These are phyloP conservation scores for Trichocladium uniseriatum DNA, from an alignment of 495 filamentous ascomycete genomes.

Conservation along the genomic window DNA sequence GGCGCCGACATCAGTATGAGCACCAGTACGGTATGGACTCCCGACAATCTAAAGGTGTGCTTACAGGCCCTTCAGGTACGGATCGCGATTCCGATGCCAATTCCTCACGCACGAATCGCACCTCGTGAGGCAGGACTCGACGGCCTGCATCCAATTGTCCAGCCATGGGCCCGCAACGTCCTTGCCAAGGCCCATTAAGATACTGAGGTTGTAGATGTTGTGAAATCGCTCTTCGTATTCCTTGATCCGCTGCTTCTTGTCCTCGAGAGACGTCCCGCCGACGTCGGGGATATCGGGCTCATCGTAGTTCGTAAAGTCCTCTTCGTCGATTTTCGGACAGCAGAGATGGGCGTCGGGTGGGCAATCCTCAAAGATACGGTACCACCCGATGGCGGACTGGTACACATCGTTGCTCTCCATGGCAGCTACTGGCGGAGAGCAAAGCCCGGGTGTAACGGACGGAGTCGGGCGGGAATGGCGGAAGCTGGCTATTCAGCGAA, in stretches of 20 bases:
- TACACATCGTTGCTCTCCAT: conserved; percentile 15
- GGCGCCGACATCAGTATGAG: conserved; percentile 8
- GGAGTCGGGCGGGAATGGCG: neutral
- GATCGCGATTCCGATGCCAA: conserved; percentile 56
- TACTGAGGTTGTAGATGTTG: conserved; percentile 52
- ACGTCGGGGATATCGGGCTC: conserved; percentile 32
- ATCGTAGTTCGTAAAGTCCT: conserved; percentile 46
- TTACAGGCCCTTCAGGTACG: conserved; percentile 35
- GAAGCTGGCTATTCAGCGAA: neutral
- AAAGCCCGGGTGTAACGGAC: neutral
- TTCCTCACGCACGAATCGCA: conserved; percentile 74
- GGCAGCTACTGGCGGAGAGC: neutral
- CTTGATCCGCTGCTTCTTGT: conserved; percentile 36
- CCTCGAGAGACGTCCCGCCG: conserved; percentile 21
- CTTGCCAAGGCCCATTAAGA: conserved; percentile 56
- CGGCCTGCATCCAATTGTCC: conserved; percentile 45
- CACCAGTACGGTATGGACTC: neutral
- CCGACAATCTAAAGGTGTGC: conserved; percentile 9
- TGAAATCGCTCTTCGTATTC: conserved; percentile 45
- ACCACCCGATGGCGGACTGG: conserved; percentile 18
- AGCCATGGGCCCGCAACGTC: conserved; percentile 52
- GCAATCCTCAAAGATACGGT: conserved; percentile 22
- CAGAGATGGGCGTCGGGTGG: conserved; percentile 31
- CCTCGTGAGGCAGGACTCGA: conserved; percentile 42
- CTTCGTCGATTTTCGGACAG: conserved; percentile 35